Conservation (phyloP, 257 asterid species). For the Thymus mandschuricus region DNA sequence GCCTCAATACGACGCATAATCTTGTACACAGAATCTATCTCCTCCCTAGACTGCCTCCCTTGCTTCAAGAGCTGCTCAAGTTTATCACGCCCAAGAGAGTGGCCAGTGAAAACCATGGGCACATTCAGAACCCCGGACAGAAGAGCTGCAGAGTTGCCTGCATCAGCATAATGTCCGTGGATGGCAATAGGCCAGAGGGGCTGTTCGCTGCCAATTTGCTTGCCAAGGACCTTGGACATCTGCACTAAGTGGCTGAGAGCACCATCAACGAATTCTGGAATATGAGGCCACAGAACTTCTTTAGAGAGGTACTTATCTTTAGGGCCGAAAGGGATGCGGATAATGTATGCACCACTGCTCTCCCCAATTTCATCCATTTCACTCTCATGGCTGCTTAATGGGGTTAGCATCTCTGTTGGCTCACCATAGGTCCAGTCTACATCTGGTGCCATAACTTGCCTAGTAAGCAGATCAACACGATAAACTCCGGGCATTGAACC, state of each 20-base stretch:
- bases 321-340: constrained; percentile 80
- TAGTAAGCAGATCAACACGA: constrained; percentile 77
- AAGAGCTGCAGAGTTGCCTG: constrained; percentile 77
- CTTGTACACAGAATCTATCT: constrained; percentile 68
- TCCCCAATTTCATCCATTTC: constrained; percentile 60
- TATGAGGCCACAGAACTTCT: constrained; percentile 78
- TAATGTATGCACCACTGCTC: constrained; percentile 78
- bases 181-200: constrained; percentile 82
- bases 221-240: constrained; percentile 77
- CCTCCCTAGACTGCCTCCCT: constrained; percentile 77
- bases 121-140: constrained; percentile 75
- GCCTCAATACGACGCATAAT: constrained; percentile 90
- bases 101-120: constrained; percentile 79
- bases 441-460: constrained; percentile 70
- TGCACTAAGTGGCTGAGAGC: constrained; percentile 67
- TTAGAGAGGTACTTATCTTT: constrained; percentile 72
- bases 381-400: constrained; percentile 46
- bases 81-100: constrained; percentile 80
- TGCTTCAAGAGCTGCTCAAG: constrained; percentile 79
- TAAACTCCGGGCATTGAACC: constrained; percentile 81
- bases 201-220: constrained; percentile 61
- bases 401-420: constrained; percentile 77
- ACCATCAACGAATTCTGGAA: constrained; percentile 80
- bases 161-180: constrained; percentile 84
- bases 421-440: constrained; percentile 76